These are phyloP conservation scores for Pyronema domesticum DNA, from an alignment of 495 filamentous ascomycete species.

Conservation along the genomic window DNA sequence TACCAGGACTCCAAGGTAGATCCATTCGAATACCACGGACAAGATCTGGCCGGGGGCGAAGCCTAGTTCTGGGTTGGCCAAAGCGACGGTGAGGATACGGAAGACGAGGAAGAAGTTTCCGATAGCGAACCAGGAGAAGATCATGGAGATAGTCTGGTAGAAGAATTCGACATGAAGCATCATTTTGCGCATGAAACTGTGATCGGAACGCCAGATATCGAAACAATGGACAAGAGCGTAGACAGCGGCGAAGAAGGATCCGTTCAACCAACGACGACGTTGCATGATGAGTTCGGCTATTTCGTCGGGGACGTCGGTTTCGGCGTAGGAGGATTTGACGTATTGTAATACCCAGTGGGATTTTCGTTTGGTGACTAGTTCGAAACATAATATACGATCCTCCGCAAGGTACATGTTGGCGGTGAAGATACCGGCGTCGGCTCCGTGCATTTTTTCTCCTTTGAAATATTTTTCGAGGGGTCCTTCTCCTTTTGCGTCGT, in stretches of 20 bases:
- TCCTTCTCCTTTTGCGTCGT: slow-evolving; percentile 83
- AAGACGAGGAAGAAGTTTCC: slow-evolving; percentile 24
- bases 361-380: slow-evolving; percentile 92
- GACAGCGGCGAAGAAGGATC: slow-evolving; percentile 93
- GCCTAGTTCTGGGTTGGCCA: slow-evolving; percentile 48
- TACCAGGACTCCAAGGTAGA: slow-evolving; percentile 78
- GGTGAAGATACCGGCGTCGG: slow-evolving; percentile 88
- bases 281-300: slow-evolving; percentile 94
- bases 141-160: slow-evolving; percentile 88
- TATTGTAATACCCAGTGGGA: slow-evolving; percentile 95
- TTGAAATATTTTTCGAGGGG: slow-evolving; percentile 94
- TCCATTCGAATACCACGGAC: slow-evolving; percentile 85
- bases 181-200: slow-evolving; percentile 71
- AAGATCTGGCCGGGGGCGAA: slow-evolving; percentile 60
- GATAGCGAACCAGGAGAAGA: slow-evolving; percentile 98
- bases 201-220: slow-evolving; percentile 80
- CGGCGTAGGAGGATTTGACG: slow-evolving; percentile 88
- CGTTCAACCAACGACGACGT: slow-evolving; percentile 93
- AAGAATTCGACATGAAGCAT: slow-evolving; percentile 82
- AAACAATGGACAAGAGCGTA: slow-evolving; percentile 91
- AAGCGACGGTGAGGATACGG: slow-evolving; percentile 65
- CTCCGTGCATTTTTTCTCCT: slow-evolving; percentile 93
- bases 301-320: slow-evolving; percentile 92
- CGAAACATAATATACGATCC: slow-evolving; percentile 98
- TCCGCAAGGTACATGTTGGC: slow-evolving; percentile 99